Evolutionary conservation across 805 yeast species (phyloP), one percentile per base, ranked within the genome.

Genomic region (Nakazawaea ernobii): DNA sequence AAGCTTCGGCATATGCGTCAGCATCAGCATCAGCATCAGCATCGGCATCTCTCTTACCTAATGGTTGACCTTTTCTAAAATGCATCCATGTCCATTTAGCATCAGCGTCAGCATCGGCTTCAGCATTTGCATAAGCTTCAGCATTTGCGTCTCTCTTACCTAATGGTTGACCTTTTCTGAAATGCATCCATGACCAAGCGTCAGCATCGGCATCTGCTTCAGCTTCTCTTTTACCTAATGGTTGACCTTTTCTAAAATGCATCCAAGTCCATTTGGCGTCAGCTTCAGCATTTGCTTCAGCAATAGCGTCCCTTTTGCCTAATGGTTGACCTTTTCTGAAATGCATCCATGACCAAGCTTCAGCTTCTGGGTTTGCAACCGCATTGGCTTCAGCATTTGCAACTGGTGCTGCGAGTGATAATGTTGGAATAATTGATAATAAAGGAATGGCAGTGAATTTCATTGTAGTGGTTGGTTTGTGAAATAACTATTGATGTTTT

Each of bases 21-120:
- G 48, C 48, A 7, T 60, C 59, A 38, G 65, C 48, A 7, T 60
- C 59, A 38, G 65, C 62, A 20, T 50, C 58, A 32, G 59, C 61
- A 38, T 52, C 53, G 28, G 61, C 59, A 11, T 58, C 60, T 44
- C 60, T 55, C 42, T 60, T 54, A 14, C 43, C 45, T 33, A 54
- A 45, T 17, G 61, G 62, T 47, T 57, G 56, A 45, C 53, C 57
- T 17, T 42, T 49, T 38, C 43, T 42, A 29, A 47, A 39, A 15
- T 39, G 39, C 44, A 47, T 48, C 54, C 53, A 53, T 32, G 49
- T 45, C 45, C 51, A 49, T 13, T 38, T 30, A n/a, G 55, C 56
- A 14, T 52, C 55, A 30, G 62, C 59, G 10, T 55, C 55, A 35
- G 61, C 57, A 27, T 57, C 56, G 32, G 59, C 60, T 33, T 49